A percentile compares a stretch with the other conserved stretches of the same genome.
Conservation (phyloP, 306 rosid species). For the Begonia loranthoides region DNA sequence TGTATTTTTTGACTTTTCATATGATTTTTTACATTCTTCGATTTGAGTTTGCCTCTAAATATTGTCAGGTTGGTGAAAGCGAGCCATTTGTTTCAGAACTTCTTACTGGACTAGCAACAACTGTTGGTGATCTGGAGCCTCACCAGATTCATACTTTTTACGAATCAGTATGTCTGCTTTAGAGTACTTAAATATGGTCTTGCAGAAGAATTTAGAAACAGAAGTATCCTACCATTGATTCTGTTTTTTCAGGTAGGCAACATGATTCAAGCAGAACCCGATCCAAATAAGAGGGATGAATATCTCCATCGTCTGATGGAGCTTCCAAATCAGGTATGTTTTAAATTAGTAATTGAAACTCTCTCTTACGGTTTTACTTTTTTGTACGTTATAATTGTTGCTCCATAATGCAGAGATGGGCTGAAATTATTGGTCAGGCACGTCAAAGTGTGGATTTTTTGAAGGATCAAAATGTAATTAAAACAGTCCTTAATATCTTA, state of each 20-base stretch:
- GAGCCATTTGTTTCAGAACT: conserved; percentile 98
- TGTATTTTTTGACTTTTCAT: not conserved
- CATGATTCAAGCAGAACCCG: conserved; percentile 96
- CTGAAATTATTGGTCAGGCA: conserved; percentile 87
- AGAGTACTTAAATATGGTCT: not conserved
- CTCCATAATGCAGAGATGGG: conserved; percentile 63
- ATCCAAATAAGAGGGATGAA: conserved; percentile 80
- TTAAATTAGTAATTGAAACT: too few relatives aligned
- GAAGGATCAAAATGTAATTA: conserved; percentile 81
- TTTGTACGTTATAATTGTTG: too few relatives aligned
- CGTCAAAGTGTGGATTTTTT: conserved; percentile 71
- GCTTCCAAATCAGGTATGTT: conserved; percentile 79
- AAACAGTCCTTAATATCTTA: conserved; percentile 85
- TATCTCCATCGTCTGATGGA: conserved; percentile 80
- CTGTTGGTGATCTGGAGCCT: conserved; percentile 84
- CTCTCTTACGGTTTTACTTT: too few relatives aligned
- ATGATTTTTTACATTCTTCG: not conserved
- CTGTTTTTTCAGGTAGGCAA: conserved; percentile 48
- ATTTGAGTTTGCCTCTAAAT: conserved; percentile 7
- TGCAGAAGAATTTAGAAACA: too few relatives aligned
- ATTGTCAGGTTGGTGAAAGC: conserved; percentile 73
- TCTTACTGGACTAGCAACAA: conserved; percentile 66
- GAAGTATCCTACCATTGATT: not conserved
- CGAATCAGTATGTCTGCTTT: conserved; percentile 56
- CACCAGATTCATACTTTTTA: conserved; percentile 93